A percentile compares a stretch with the other conserved stretches of the same genome.
Conservation (phyloP, 2,329 filamentous ascomycete genomes). For the Tolypocladium sp. region DNA sequence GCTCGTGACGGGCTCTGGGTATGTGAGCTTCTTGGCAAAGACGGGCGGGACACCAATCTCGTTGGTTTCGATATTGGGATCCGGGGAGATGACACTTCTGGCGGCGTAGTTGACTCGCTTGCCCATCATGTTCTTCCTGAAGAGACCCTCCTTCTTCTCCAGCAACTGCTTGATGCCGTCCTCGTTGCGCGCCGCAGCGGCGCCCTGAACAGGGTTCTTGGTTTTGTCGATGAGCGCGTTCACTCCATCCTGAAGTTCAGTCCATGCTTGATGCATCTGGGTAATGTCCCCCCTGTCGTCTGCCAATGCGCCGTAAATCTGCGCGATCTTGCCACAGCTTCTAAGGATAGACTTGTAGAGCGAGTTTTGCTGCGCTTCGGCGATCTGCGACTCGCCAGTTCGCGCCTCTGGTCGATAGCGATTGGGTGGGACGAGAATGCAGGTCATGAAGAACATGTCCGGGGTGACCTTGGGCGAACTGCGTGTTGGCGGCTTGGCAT, state of each 20-base stretch:
- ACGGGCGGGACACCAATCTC: slow-evolving; percentile 98
- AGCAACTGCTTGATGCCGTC: slow-evolving; percentile 96
- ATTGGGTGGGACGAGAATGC: slow-evolving; percentile 83
- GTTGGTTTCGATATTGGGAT: slow-evolving; percentile 97
- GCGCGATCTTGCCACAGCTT: slow-evolving; percentile 62
- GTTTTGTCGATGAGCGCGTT: slow-evolving; percentile 90
- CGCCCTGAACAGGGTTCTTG: slow-evolving; percentile 72
- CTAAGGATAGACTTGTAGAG: slow-evolving; percentile 80
- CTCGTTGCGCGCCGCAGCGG: slow-evolving; percentile 68
- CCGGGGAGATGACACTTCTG: slow-evolving; percentile 93
- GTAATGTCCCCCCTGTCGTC: slow-evolving; percentile 43
- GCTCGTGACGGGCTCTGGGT: slow-evolving; percentile 92
- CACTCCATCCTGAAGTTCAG: slow-evolving; percentile 77
- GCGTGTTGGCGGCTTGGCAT: slow-evolving; percentile 55
- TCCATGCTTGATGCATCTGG: slow-evolving; percentile 73
- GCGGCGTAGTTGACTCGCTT: slow-evolving; percentile 99
- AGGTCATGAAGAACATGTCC: slow-evolving; percentile 91
- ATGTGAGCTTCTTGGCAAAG: slow-evolving; percentile 91
- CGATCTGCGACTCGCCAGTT: slow-evolving; percentile 70
- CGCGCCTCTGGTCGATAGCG: slow-evolving; percentile 80
- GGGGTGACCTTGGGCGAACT: slow-evolving; percentile 51
- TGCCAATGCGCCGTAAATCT: slow-evolving; percentile 50
- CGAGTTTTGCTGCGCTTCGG: slow-evolving; percentile 81
- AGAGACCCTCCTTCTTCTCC: slow-evolving; percentile 97
- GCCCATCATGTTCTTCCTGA: slow-evolving; percentile 99